Evolutionary conservation across 176 grass and related monocot species (phyloP).

Genomic region (Tillandsia fasciculata): DNA sequence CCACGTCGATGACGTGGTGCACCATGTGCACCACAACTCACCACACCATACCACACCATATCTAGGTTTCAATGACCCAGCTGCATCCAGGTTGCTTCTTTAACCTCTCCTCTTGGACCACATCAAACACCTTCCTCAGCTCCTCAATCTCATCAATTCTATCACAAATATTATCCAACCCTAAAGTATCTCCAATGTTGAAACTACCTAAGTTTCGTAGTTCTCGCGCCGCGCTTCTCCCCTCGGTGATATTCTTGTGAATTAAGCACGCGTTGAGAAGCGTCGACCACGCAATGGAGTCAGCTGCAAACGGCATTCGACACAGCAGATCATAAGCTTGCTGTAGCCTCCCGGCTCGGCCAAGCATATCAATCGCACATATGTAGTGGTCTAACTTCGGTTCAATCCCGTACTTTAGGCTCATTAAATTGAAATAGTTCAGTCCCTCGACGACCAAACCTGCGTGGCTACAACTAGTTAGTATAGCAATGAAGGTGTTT

Average conservation of each 20-base stretch:
- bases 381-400: conserved; percentile 34
- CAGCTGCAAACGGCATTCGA: conserved; percentile 23
- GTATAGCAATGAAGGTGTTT: conserved; percentile 45
- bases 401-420: conserved; percentile 26
- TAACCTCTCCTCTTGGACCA: neutral
- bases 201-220: conserved; percentile 20
- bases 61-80: conserved; percentile 18
- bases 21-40: too few relatives aligned
- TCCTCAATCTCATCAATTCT: neutral
- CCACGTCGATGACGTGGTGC: too few relatives aligned
- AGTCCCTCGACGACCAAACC: conserved; percentile 36
- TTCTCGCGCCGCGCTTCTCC: conserved; percentile 24
- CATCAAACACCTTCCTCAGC: conserved; percentile 3
- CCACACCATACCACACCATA: too few relatives aligned
- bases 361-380: conserved; percentile 34
- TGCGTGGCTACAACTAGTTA: conserved; percentile 37
- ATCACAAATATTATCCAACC: neutral
- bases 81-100: conserved; percentile 17
- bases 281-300: conserved; percentile 31
- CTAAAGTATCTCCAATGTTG: too few relatives aligned
- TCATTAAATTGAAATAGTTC: conserved; percentile 40
- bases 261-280: conserved; percentile 47
- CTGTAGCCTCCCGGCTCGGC: conserved; percentile 33
- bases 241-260: conserved; percentile 14
- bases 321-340: conserved; percentile 31